Evolutionary conservation across 75 land plant species (phyloP).

Genomic region (Cupressus sempervirens): DNA sequence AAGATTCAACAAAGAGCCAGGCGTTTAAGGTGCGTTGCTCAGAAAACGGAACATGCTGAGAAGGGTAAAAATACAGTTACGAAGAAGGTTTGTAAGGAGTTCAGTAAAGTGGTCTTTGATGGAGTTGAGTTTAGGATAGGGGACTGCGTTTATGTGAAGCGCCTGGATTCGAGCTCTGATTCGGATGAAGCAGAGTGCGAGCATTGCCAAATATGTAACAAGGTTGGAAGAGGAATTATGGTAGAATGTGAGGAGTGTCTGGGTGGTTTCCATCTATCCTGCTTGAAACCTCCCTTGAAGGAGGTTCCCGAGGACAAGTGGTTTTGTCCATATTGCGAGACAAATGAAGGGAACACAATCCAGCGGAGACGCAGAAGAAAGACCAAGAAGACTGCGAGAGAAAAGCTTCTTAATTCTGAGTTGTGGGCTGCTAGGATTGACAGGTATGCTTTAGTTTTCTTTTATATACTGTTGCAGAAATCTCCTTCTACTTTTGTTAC

Average conservation of each 20-base stretch:
- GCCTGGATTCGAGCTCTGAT: constrained; percentile 58
- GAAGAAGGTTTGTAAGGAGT: constrained; percentile 30
- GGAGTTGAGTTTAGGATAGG: constrained; percentile 68
- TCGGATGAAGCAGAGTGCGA: constrained; percentile 69
- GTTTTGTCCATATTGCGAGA: constrained; percentile 64
- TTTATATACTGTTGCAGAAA: background rate
- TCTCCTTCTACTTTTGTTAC: background rate
- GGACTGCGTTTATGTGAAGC: constrained; percentile 89
- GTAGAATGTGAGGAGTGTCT: constrained; percentile 92
- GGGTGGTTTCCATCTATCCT: constrained; percentile 82
- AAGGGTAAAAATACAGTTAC: background rate
- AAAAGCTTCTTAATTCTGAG: constrained; percentile 76
- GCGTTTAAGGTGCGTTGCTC: background rate
- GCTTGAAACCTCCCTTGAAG: constrained; percentile 79
- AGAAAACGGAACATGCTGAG: background rate
- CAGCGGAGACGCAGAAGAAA: constrained; percentile 45
- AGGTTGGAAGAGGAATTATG: constrained; percentile 54
- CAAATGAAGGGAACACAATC: constrained; percentile 36
- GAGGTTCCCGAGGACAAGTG: constrained; percentile 92
- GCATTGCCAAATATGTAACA: constrained; percentile 75
- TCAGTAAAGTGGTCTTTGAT: constrained; percentile 58
- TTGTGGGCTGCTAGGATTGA: constrained; percentile 93
- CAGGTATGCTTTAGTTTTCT: constrained; percentile 39
- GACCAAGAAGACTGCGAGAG: constrained; percentile 62
- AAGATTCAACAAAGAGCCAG: background rate